Base-by-base conservation (phyloP, 1,139 yeast genomes). In the Petasospora fabianii region DNA sequence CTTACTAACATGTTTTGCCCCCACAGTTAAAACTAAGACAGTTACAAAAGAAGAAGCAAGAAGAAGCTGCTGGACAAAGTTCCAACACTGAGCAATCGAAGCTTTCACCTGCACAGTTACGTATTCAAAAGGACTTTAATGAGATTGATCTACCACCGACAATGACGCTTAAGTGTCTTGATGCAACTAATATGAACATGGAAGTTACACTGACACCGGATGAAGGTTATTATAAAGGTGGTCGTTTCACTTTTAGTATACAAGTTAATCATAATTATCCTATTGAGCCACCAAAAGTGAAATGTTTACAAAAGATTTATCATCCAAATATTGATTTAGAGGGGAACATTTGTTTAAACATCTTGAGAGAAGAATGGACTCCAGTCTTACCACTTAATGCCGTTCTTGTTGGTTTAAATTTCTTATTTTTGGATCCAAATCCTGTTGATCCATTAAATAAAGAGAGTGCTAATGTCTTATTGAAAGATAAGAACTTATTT, bases 321-420 rank as follows among this genome's bases (percentile, higher is more conserved):
- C 98, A 92, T 59, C 98, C 98, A 14, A 92, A 92, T 56, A 90
- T 90, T 48, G 97, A 90, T 59, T 60, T 78, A 19, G 83, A 84
- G 34, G 98, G 98, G 1, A 90, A 88, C 56, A 85, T 92, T 19
- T 92, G 98, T 57, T 71, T 92, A 44, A 90, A 92, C 59, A 88
- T 92, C 32, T 68, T 92, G 45, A 68, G 97, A 49, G 96, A 88
- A 60, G 97, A 90, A 60, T 92, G 98, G 98, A 80, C 92, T 24
- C 97, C 98, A 0, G 96, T 88, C 2, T 70, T 92, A 51, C 85
- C 83, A 48, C 67, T 92, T 56, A 87, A 84, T 58, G 73, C 92
- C 6, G 80, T 92, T 17, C 70, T 90, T 49, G 82, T 90, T 36
- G 98, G 98, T 0, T 69, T 92, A 45, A 78, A 88, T 56, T 88